These are phyloP conservation scores for Neurospora intermedia DNA, from an alignment of 495 filamentous ascomycete genomes.

Conservation along the genomic window DNA sequence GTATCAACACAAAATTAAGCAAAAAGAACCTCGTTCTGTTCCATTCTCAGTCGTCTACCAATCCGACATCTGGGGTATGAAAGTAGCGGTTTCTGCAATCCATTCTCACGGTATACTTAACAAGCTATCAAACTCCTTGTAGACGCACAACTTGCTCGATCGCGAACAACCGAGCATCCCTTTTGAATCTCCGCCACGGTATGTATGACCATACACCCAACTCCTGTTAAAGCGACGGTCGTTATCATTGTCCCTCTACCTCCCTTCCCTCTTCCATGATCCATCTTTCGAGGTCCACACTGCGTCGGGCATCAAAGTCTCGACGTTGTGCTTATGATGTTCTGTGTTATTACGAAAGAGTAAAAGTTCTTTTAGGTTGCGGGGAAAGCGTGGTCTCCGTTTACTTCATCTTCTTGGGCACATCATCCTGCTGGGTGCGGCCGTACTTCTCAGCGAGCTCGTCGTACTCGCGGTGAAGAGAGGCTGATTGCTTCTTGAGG, in stretches of 20 bases:
- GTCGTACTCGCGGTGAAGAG: slow-evolving; percentile 70
- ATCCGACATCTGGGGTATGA: neutral
- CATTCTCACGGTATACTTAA: neutral
- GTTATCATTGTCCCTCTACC: neutral
- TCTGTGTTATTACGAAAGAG: neutral
- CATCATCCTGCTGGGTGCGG: slow-evolving; percentile 40
- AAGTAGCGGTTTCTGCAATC: neutral
- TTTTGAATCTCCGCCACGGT: neutral
- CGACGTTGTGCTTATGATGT: neutral
- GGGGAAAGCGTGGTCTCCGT: neutral
- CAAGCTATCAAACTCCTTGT: neutral
- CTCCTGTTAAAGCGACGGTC: neutral
- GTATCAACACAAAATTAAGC: neutral
- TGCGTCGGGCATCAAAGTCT: neutral
- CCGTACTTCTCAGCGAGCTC: slow-evolving; percentile 70
- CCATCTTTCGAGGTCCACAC: neutral
- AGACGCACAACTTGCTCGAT: neutral
- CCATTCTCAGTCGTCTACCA: neutral
- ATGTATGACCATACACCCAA: neutral
- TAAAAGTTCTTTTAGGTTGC: neutral
- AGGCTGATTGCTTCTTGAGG: slow-evolving; percentile 76
- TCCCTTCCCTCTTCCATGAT: neutral
- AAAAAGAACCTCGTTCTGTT: neutral
- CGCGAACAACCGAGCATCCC: neutral
- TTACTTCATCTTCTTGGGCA: slow-evolving; percentile 62